Evolutionary conservation across 2,329 filamentous ascomycete genomes (phyloP).

Genomic region (Apiospora malaysiana): DNA sequence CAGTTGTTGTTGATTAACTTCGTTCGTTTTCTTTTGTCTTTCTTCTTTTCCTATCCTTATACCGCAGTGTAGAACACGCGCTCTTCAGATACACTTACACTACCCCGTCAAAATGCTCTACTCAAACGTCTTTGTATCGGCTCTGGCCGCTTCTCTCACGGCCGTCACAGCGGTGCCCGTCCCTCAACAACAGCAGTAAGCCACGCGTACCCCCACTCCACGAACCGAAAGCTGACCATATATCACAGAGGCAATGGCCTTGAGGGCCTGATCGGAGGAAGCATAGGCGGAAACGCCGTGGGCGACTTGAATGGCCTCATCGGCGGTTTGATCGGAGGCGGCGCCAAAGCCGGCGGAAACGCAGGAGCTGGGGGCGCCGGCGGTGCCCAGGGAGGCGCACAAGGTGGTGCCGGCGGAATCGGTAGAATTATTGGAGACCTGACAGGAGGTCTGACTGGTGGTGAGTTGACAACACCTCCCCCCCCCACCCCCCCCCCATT

Average conservation of each 20-base stretch:
- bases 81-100: neutral
- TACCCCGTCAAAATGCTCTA: constrained; percentile 23
- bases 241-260: neutral
- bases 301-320: neutral
- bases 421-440: constrained; percentile 18
- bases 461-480: neutral
- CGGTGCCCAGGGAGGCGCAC: neutral
- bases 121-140: constrained; percentile 24
- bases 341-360: neutral
- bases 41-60: neutral
- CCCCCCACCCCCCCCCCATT: neutral
- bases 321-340: neutral
- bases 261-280: neutral
- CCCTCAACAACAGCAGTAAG: neutral
- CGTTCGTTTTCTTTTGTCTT: neutral
- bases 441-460: neutral
- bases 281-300: constrained; percentile 1
- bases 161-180: constrained; percentile 19
- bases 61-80: neutral
- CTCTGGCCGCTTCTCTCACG: constrained; percentile 25
- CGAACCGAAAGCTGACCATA: neutral
- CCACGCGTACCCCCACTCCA: neutral
- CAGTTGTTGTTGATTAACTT: neutral
- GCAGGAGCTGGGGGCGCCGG: neutral
- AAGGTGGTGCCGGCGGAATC: constrained; percentile 19